A percentile compares a stretch with the other conserved stretches of the same genome.
Conservation (phyloP, 805 yeast genomes). For the Starmerella gropengiesseri region DNA sequence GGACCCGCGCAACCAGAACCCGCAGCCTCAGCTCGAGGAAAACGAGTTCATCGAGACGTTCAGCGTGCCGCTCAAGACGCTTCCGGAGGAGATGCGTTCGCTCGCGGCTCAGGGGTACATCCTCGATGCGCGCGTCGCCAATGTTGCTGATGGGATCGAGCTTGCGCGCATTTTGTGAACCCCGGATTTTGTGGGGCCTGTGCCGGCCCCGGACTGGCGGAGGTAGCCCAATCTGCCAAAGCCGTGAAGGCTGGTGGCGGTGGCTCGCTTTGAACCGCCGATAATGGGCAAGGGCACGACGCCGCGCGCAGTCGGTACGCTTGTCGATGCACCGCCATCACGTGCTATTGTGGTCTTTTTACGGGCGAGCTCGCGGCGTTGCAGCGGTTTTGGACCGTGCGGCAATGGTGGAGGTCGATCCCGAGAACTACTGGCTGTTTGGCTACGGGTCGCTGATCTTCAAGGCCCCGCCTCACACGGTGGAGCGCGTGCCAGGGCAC, state of each 20-base stretch:
- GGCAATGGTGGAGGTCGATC: conserved; percentile 12
- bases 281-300: no score
- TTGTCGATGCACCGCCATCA: no score
- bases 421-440: conserved; percentile 48
- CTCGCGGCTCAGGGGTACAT: conserved; percentile 57
- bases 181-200: no score
- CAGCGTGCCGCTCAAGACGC: conserved; percentile 44
- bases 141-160: conserved; percentile 69
- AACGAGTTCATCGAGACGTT: conserved; percentile 90
- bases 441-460: conserved; percentile 86
- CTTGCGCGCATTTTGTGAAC: conserved; percentile 39
- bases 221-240: no score
- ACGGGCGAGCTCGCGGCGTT: background rate
- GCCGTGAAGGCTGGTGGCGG: no score
- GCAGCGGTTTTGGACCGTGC: background rate
- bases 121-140: conserved; percentile 79
- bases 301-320: no score
- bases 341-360: background rate
- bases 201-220: no score
- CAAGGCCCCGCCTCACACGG: conserved; percentile 74
- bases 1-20: conserved; percentile 44
- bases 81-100: conserved; percentile 44
- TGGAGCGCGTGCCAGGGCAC: conserved; percentile 56
- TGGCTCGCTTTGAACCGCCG: no score
- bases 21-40: conserved; percentile 68